Evolutionary conservation across 305 asterid species (phyloP), one percentile per base, ranked within the genome.

Genomic region (Coffea humblotiana): DNA sequence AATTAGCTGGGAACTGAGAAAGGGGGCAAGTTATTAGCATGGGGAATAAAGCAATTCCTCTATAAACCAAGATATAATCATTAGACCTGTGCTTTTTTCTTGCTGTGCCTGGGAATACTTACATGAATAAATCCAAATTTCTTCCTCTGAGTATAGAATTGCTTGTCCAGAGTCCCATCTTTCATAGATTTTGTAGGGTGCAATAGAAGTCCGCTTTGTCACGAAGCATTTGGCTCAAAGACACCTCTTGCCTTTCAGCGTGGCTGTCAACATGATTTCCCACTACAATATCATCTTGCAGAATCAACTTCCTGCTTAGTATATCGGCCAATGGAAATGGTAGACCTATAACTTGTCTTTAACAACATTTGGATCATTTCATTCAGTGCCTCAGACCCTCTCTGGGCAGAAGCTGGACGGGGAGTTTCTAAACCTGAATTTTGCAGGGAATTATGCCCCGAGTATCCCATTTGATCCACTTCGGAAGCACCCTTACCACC

Each of bases 61-160:
- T 63, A 45, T 45, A 21, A 63, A 16, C 35, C 67, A 63, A 15
- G 25, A 8, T 66, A 66, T 64, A 16, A 48, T 86, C 86, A 90
- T 70, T 78, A 27, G 72, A 83, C 80, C 79, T 89, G 95, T 49
- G 86, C 29, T 75, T 91, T 94, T 66, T 93, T 94, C 93, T 91
- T 94, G 86, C 82, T 84, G 48, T 90, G 90, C 85, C 83, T 91
- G 21, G 96, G 87, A 72, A 94, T 74, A 1, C 95, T 93, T 74
- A 94, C 91, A 82, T 90, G 98, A 74, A 94, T 94, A 79, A 94
- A 94, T 56, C 98, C 98, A 78, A 93, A 94, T 82, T 89, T 94
- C 94, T 93, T 94, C 91, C 87, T 91, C 82, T 92, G 91, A 27
- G 91, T 67, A 83, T 90, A 84, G 81, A 69, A 89, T 13, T 88